Evolutionary conservation across 345 rosid genomes (phyloP).

Genomic region (Toxicodendron radicans): DNA sequence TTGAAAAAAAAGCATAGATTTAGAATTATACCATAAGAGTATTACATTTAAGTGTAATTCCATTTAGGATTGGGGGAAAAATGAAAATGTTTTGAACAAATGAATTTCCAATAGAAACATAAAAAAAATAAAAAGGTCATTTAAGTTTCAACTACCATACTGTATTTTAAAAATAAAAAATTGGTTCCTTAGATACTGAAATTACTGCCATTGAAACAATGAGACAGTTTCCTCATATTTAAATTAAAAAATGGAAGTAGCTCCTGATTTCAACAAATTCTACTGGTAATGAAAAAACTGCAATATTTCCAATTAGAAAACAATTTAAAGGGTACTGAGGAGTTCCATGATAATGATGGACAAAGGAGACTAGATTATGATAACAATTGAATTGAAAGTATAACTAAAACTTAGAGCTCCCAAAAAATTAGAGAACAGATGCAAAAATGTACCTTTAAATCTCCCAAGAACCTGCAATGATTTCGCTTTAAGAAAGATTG

Average conservation of each 20-base stretch:
- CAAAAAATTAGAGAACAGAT: neutral
- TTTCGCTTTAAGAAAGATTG: constrained; percentile 75
- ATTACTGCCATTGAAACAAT: neutral
- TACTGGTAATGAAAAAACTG: neutral
- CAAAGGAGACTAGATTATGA: neutral
- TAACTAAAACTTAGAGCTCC: constrained; percentile 1
- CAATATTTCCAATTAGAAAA: neutral
- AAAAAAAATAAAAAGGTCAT: neutral
- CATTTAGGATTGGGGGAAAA: too few relatives aligned
- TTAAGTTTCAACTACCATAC: neutral
- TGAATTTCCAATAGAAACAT: neutral
- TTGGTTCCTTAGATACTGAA: neutral
- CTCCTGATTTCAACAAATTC: neutral
- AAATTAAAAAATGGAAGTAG: neutral
- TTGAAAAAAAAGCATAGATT: neutral
- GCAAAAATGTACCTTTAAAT: constrained; percentile 56
- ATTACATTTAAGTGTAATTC: neutral
- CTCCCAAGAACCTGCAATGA: constrained; percentile 71
- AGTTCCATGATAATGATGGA: neutral
- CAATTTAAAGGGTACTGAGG: neutral
- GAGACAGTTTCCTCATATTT: neutral
- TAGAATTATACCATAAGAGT: neutral
- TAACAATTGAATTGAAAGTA: neutral
- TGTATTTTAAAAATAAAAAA: neutral
- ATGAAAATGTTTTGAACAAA: neutral